A percentile compares a stretch with the other conserved stretches of the same genome.
phyloP scores from a whole-genome alignment of 2,329 filamentous ascomycete genomes.

The Pyrenophora tritici-repentis region DNA sequence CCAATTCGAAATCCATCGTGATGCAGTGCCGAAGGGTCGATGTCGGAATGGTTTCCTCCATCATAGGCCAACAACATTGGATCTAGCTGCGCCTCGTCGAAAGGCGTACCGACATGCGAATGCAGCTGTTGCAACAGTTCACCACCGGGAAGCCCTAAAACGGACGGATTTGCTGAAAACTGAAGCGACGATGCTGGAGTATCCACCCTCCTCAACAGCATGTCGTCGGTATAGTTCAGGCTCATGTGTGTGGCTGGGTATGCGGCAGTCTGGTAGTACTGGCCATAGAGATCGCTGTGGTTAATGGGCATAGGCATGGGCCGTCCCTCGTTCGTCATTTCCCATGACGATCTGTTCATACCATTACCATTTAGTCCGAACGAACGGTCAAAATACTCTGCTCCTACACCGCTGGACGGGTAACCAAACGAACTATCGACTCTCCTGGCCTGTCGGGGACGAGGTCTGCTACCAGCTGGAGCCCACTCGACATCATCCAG shows the following conservation, averaged over 20 bases:
- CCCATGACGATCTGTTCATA: slow-evolving; percentile 57
- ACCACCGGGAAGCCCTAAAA: slow-evolving; percentile 49
- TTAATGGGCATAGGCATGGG: slow-evolving; percentile 51
- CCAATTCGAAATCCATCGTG: slow-evolving; percentile 35
- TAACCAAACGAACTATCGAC: slow-evolving; percentile 35
- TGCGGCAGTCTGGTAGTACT: slow-evolving; percentile 58
- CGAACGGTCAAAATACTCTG: slow-evolving; percentile 34
- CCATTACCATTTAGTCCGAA: slow-evolving; percentile 36
- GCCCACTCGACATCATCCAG: slow-evolving; percentile 49
- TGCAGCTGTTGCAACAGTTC: slow-evolving; percentile 45
- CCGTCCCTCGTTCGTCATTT: slow-evolving; percentile 57
- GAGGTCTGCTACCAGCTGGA: slow-evolving; percentile 32
- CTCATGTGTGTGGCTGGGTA: slow-evolving; percentile 47
- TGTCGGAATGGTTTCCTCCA: slow-evolving; percentile 27
- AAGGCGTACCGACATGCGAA: slow-evolving; percentile 33
- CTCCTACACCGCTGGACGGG: slow-evolving; percentile 26
- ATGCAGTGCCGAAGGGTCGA: slow-evolving; percentile 27
- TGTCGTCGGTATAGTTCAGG: slow-evolving; percentile 37
- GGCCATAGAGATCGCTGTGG: slow-evolving; percentile 51
- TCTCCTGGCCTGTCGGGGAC: slow-evolving; percentile 29
- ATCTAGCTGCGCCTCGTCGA: slow-evolving; percentile 47
- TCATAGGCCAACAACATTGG: slow-evolving; percentile 50
- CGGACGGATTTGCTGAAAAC: slow-evolving; percentile 37
- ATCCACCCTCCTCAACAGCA: slow-evolving; percentile 52
- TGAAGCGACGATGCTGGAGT: slow-evolving; percentile 33